A percentile compares a stretch with the other conserved stretches of the same genome.
Evolutionary conservation across 345 rosid genomes (phyloP).

Genomic region (Pugionium dolabratum): DNA sequence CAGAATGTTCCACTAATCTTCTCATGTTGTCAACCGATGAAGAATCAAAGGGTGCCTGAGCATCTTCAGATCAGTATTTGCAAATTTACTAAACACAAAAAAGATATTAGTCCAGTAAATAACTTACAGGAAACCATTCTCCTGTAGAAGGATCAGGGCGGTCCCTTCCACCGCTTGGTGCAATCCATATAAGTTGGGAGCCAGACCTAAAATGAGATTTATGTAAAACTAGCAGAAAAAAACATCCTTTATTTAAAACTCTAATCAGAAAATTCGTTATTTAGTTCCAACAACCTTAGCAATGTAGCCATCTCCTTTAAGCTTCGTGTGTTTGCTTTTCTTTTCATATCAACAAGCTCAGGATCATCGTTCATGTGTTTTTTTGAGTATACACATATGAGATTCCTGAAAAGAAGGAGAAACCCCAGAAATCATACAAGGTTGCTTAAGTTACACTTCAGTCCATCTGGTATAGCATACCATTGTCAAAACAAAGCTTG

Average conservation of each 20-base stretch:
- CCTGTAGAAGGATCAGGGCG: conserved; percentile 81
- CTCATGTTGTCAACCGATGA: conserved; percentile 95
- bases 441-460: conserved; percentile 27
- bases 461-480: conserved; percentile 37
- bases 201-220: conserved; percentile 60
- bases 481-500: conserved; percentile 29
- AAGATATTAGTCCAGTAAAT: conserved; percentile 16
- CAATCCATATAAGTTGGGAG: conserved; percentile 83
- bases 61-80: conserved; percentile 41
- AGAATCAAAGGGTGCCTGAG: conserved; percentile 87
- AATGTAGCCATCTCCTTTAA: conserved; percentile 94
- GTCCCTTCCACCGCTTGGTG: conserved; percentile 99
- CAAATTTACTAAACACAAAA: conserved; percentile 17
- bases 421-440: conserved; percentile 24
- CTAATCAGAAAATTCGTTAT: background rate
- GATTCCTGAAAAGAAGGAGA: conserved; percentile 61
- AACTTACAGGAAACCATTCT: conserved; percentile 87
- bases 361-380: conserved; percentile 93
- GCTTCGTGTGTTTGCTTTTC: conserved; percentile 86
- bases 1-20: conserved; percentile 82
- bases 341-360: conserved; percentile 83
- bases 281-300: conserved; percentile 53
- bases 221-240: conserved; percentile 19
- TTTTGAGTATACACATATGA: conserved; percentile 92
- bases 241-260: background rate